A percentile compares a stretch with the other conserved stretches of the same genome.
These are phyloP conservation scores for Boletus albobrunnescens DNA, from an alignment of 1,284 basidiomycete species.

Conservation along the genomic window DNA sequence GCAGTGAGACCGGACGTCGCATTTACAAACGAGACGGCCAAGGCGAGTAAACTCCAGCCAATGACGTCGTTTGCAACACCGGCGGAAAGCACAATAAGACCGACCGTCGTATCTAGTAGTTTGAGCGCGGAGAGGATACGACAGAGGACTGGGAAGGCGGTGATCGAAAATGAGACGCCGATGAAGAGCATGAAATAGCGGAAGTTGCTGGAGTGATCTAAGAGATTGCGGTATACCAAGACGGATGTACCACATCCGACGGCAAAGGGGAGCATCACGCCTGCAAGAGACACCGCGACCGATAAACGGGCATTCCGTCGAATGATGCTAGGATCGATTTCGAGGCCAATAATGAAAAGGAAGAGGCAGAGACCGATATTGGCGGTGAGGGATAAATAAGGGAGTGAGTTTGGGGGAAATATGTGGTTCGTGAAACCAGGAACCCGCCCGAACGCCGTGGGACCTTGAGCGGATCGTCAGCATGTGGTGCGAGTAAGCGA, in stretches of 20 bases:
- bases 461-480: conserved; percentile 40
- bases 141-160: conserved; percentile 92
- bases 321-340: conserved; percentile 78
- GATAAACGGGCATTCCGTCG: conserved; percentile 46
- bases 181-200: conserved; percentile 93
- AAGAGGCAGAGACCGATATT: conserved; percentile 92
- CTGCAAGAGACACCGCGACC: conserved; percentile 50
- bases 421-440: conserved; percentile 80
- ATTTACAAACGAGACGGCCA: conserved; percentile 89
- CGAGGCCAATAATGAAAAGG: conserved; percentile 87
- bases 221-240: conserved; percentile 79
- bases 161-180: conserved; percentile 89
- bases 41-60: conserved; percentile 74
- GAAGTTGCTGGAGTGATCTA: conserved; percentile 60
- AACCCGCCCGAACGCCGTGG: conserved; percentile 73
- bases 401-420: conserved; percentile 69
- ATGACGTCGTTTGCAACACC: conserved; percentile 90
- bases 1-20: conserved; percentile 71
- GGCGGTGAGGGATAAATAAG: conserved; percentile 86
- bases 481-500: no score
- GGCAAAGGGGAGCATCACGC: conserved; percentile 79
- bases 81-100: conserved; percentile 88
- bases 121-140: conserved; percentile 80
- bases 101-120: conserved; percentile 89
- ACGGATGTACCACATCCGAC: conserved; percentile 81